Percentiles rank a stretch among this genome's conserved stretches.
These are phyloP conservation scores for Dryas drummondii DNA, from an alignment of 306 rosid species.

Conservation along the genomic window DNA sequence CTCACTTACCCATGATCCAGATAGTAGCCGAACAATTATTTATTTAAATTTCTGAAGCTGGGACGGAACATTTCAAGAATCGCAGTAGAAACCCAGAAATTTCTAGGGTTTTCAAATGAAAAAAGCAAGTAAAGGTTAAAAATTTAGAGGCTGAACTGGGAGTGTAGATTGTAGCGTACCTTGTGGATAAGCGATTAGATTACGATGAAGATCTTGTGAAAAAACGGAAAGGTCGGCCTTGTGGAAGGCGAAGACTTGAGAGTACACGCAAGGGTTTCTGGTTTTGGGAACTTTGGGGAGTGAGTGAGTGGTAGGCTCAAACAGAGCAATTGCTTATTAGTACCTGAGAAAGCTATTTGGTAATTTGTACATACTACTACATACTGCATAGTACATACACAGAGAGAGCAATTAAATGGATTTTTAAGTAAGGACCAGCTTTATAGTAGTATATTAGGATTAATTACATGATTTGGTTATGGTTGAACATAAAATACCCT, in stretches of 20 bases:
- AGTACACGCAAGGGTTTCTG: slow-evolving; percentile 10
- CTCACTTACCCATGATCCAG: slow-evolving; percentile 11
- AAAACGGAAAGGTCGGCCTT: background rate
- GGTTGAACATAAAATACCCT: too few species aligned
- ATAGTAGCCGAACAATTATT: background rate
- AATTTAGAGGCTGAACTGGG: slow-evolving; percentile 2
- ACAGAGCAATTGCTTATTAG: background rate
- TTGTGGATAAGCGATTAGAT: slow-evolving; percentile 8
- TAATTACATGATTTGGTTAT: too few species aligned
- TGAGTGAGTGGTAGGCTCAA: background rate
- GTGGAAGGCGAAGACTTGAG: slow-evolving; percentile 4
- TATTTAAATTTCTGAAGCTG: background rate
- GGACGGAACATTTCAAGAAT: background rate
- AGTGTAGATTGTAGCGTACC: slow-evolving; percentile 3
- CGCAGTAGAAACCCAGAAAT: background rate
- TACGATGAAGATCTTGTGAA: background rate
- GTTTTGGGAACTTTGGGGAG: slow-evolving; percentile 8
- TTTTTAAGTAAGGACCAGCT: too few species aligned
- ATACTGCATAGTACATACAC: background rate
- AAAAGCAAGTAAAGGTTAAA: background rate
- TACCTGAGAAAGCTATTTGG: background rate
- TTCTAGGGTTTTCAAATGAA: background rate
- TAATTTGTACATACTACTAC: background rate
- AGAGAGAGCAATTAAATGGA: too few species aligned
- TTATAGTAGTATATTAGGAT: too few species aligned